phyloP scores from a whole-genome alignment of 208 protist species.

The Acanthamoeba triangularis region DNA sequence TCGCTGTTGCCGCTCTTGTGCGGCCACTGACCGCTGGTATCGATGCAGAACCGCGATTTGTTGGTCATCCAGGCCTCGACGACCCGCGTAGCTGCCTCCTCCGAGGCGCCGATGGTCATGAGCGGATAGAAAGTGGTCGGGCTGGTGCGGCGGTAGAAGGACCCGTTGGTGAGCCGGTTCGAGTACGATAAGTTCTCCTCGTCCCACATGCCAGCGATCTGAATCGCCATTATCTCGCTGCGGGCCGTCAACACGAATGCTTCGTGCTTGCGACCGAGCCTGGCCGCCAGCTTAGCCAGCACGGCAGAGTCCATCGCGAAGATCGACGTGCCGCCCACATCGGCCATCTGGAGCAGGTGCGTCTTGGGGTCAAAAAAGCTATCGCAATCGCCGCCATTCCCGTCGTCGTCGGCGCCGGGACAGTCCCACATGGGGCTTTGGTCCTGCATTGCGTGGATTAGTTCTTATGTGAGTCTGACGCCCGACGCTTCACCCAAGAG shows the following conservation, averaged over 20 bases:
- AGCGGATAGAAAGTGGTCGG: constrained; percentile 21
- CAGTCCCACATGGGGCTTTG: constrained; percentile 45
- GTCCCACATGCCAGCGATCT: background rate
- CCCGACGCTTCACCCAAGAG: background rate
- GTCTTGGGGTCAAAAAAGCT: background rate
- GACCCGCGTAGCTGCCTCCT: background rate
- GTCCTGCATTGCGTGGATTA: background rate
- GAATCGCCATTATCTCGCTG: too few species aligned
- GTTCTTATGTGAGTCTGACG: too few species aligned
- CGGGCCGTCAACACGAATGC: background rate
- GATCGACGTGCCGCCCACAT: background rate
- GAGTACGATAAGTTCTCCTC: background rate
- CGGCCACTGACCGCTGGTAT: background rate
- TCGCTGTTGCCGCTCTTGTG: background rate
- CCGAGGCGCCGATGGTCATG: background rate
- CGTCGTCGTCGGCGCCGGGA: background rate
- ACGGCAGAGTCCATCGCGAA: background rate
- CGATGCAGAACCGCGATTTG: constrained; percentile 51
- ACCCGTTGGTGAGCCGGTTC: background rate
- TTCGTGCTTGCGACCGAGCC: background rate
- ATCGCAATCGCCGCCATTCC: background rate
- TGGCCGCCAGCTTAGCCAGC: background rate
- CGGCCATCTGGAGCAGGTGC: background rate
- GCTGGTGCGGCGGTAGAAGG: background rate
- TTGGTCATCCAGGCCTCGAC: too few species aligned